Conservation (phyloP, 768 basidiomycete species). For the Leccinum subtestaceum region DNA sequence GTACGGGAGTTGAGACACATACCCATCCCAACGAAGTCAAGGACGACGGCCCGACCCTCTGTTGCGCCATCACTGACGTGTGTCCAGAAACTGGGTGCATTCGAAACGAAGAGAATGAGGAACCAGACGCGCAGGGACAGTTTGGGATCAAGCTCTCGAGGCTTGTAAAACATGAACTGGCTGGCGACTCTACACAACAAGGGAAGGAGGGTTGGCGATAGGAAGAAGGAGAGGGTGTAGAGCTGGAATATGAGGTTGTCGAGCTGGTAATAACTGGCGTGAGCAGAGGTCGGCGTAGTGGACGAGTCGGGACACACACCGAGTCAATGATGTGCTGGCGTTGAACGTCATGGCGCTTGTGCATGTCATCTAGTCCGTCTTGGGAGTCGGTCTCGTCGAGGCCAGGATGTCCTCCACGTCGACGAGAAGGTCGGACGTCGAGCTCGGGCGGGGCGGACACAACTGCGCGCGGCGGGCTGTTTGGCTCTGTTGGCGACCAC, state of each 20-base stretch:
- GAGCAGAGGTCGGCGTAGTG: slow-evolving; percentile 8
- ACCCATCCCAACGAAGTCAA: slow-evolving; percentile 83
- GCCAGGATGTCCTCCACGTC: neutral
- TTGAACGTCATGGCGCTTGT: slow-evolving; percentile 61
- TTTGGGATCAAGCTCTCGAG: slow-evolving; percentile 62
- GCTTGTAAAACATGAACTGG: slow-evolving; percentile 65
- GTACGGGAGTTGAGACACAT: slow-evolving; percentile 24
- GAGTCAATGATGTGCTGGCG: slow-evolving; percentile 69
- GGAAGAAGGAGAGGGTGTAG: slow-evolving; percentile 72
- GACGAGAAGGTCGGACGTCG: slow-evolving; percentile 3
- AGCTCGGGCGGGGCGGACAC: neutral
- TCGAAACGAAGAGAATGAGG: slow-evolving; percentile 54
- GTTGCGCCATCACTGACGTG: slow-evolving; percentile 53
- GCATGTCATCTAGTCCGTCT: slow-evolving; percentile 46
- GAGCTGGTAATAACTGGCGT: slow-evolving; percentile 42
- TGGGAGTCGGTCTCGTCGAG: slow-evolving; percentile 6
- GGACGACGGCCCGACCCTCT: slow-evolving; percentile 60
- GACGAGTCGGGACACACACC: slow-evolving; percentile 37
- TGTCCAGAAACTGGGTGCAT: slow-evolving; percentile 56
- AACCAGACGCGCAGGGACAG: slow-evolving; percentile 71
- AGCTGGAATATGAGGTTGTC: slow-evolving; percentile 71
- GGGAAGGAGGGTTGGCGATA: slow-evolving; percentile 58
- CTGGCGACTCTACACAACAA: slow-evolving; percentile 44
- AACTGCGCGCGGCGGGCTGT: slow-evolving; percentile 11
- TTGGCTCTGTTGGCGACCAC: slow-evolving; percentile 28